These are phyloP conservation scores for Boletus sp. DNA, from an alignment of 768 basidiomycete genomes.

Conservation along the genomic window DNA sequence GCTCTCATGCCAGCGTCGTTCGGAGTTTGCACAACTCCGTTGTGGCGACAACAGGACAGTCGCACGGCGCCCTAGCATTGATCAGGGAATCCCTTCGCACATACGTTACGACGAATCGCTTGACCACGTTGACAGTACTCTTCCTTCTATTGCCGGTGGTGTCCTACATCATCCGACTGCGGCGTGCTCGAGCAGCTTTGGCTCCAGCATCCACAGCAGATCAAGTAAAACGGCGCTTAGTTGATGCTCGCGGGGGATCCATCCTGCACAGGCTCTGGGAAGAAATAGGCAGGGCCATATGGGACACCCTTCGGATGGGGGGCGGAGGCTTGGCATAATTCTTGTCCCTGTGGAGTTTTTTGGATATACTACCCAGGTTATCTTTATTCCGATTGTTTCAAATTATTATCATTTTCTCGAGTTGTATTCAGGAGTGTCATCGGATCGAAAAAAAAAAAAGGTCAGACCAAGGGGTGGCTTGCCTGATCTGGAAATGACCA, in stretches of 20 bases:
- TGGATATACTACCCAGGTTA: constrained; percentile 8
- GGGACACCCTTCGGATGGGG: constrained; percentile 72
- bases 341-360: not conserved
- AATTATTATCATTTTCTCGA: not conserved
- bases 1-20: constrained; percentile 13
- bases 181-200: constrained; percentile 35
- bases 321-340: constrained; percentile 68
- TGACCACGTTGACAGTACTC: constrained; percentile 44
- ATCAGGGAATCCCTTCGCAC: constrained; percentile 47
- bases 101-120: constrained; percentile 45
- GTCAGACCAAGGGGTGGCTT: no score
- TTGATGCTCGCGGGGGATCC: constrained; percentile 37
- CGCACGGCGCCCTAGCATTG: constrained; percentile 35
- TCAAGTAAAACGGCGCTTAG: constrained; percentile 53
- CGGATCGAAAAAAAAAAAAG: no score
- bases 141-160: constrained; percentile 41
- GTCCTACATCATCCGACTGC: constrained; percentile 49
- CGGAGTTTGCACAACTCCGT: constrained; percentile 11
- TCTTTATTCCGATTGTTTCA: constrained; percentile 12
- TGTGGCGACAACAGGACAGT: constrained; percentile 14
- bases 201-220: constrained; percentile 45
- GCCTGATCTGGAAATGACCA: no score
- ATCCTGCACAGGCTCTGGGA: constrained; percentile 45
- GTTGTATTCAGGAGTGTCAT: not conserved
- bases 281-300: constrained; percentile 49